Evolutionary conservation across 2,329 filamentous ascomycete genomes (phyloP).

Genomic region (Fusarium pilosicola): DNA sequence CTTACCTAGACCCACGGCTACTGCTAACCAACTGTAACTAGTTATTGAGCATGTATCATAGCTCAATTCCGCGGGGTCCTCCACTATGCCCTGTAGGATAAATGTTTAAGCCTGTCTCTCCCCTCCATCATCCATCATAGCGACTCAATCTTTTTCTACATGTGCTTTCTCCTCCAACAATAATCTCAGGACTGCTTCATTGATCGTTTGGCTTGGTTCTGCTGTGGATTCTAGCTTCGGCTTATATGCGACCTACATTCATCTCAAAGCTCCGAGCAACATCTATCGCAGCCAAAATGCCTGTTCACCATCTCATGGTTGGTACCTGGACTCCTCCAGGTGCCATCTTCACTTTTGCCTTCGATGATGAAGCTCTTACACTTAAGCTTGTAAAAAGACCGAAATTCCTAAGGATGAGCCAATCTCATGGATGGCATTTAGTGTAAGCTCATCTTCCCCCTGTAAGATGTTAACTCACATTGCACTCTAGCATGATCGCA

Average conservation of each 20-base stretch:
- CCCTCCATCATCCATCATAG: conserved; percentile 22
- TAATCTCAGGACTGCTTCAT: neutral
- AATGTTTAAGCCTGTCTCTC: conserved; percentile 42
- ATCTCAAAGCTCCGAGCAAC: conserved; percentile 28
- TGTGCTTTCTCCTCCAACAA: neutral
- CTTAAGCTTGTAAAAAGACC: conserved; percentile 82
- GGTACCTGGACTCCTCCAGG: conserved; percentile 92
- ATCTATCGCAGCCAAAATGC: conserved; percentile 63
- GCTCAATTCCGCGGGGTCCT: conserved; percentile 25
- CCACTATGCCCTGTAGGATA: conserved; percentile 32
- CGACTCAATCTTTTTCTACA: neutral
- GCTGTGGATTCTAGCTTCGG: neutral
- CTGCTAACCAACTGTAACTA: neutral
- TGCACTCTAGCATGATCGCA: conserved; percentile 74
- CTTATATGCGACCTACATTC: conserved; percentile 21
- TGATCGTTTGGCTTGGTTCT: neutral
- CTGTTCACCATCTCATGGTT: conserved; percentile 87
- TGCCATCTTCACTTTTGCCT: conserved; percentile 88
- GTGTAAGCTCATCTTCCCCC: conserved; percentile 63
- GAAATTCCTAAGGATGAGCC: conserved; percentile 85
- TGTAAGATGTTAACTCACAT: neutral
- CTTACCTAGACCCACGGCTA: conserved; percentile 14
- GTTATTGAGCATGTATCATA: conserved; percentile 10
- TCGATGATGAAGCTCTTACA: conserved; percentile 82
- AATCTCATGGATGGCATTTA: conserved; percentile 94